A percentile compares a stretch with the other conserved stretches of the same genome.
phyloP scores from a whole-genome alignment of 1,284 basidiomycete genomes.

The Ustanciosporium gigantosporum region DNA sequence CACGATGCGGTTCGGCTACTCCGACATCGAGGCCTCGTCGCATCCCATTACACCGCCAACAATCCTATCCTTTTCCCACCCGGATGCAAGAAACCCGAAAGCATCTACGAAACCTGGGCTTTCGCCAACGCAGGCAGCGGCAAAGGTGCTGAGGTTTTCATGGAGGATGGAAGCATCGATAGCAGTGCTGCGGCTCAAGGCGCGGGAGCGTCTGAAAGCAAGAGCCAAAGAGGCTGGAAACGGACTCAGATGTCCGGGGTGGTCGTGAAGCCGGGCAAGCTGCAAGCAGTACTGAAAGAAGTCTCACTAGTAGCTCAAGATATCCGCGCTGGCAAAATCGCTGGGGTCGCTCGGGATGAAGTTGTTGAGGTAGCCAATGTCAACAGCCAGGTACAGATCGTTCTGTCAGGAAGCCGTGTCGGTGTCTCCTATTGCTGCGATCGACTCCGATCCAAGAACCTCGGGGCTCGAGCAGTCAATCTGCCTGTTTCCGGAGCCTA shows the following conservation, averaged over 20 bases:
- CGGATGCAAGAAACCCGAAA: conserved; percentile 52
- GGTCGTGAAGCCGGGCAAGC: conserved; percentile 51
- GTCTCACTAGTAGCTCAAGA: conserved; percentile 40
- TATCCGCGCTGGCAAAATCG: conserved; percentile 44
- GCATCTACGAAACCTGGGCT: conserved; percentile 59
- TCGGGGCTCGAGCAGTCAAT: conserved; percentile 58
- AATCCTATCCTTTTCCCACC: conserved; percentile 53
- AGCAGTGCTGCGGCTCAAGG: background rate
- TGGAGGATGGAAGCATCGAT: conserved; percentile 4
- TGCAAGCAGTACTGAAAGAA: conserved; percentile 39
- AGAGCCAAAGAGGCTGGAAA: conserved; percentile 40
- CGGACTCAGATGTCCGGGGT: conserved; percentile 56
- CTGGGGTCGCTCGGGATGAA: conserved; percentile 50
- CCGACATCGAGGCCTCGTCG: conserved; percentile 52
- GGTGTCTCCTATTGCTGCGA: conserved; percentile 58
- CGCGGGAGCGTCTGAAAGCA: background rate
- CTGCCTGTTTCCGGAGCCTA: conserved; percentile 58
- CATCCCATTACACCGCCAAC: conserved; percentile 37
- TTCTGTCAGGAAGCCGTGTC: conserved; percentile 51
- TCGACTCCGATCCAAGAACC: conserved; percentile 40
- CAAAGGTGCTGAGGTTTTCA: conserved; percentile 47
- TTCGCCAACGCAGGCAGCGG: conserved; percentile 57
- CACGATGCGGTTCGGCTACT: conserved; percentile 52
- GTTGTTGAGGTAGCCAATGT: conserved; percentile 58
- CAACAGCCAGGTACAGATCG: conserved; percentile 57